Base-by-base conservation (phyloP, 805 yeast genomes). In the Myxozyma neglecta region DNA sequence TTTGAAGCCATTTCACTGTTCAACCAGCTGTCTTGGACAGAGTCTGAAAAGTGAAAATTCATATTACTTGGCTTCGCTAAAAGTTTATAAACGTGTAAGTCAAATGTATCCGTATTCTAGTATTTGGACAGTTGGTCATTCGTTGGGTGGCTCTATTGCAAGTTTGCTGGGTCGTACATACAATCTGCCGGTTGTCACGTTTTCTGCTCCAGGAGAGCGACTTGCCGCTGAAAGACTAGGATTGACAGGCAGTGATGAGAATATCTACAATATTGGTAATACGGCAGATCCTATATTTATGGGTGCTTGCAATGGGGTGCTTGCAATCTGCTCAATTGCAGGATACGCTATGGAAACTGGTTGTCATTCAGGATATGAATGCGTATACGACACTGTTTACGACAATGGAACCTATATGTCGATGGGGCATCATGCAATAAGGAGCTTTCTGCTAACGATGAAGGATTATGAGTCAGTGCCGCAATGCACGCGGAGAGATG, bases 261-360 rank as follows among this genome's bases (percentile, higher is more conserved):
- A 89, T 66, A 83, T 94, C 9, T 94, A 96, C 96, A 97, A 94
- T 72, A 77, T 94, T 71, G 99, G 99, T 2, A 93, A 94, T 73
- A 94, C 94, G 1, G 98, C 97, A 0, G 99, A 94, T 73, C 99
- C 99, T 1, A 89, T 94, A 1, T 94, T 81, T 70, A 88, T 92
- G 93, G 99, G 99, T 0, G 92, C 90, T 8, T 94, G 99, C 73
- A 91, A 89, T 70, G 99, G 99, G 9, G 96, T 94, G 0, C 85
- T 93, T 3, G 87, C 96, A 0, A 75, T 92, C 1, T 94, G 99
- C 74, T 86, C 93, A 62, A 80, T 90, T 8, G 97, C 89, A 0
- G 99, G 99, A 0, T 94, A 90, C 74, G 99, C 98, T 10, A 87
- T 94, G 97, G 99, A 94, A 71, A 87, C 97, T 0, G 87, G 86